Evolutionary conservation across 805 yeast species (phyloP).

Genomic region (Hemisphaericaspora nanyangensis): DNA sequence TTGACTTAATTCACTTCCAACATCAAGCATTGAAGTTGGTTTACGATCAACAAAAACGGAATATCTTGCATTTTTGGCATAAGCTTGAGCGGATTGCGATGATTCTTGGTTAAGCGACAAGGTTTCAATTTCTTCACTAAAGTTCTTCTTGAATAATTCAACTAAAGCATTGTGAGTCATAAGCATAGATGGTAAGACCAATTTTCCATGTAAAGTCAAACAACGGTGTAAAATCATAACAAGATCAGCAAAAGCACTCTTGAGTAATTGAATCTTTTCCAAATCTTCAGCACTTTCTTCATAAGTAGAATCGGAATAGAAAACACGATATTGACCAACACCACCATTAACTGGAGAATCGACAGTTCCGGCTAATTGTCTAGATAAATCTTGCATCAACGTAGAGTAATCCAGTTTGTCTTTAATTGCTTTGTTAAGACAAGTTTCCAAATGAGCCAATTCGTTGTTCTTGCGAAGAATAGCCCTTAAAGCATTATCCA

Average conservation of each 20-base stretch:
- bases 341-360: constrained; percentile 95
- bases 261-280: constrained; percentile 32
- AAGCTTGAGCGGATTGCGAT: not conserved
- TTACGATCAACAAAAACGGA: not conserved
- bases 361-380: constrained; percentile 78
- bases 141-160: constrained; percentile 62
- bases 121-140: constrained; percentile 55
- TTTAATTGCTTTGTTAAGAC: constrained; percentile 49
- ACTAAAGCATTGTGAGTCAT: constrained; percentile 67
- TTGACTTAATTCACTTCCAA: not conserved
- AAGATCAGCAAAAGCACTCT: constrained; percentile 61
- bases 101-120: constrained; percentile 23
- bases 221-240: constrained; percentile 63
- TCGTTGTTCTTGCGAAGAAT: constrained; percentile 68
- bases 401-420: constrained; percentile 48
- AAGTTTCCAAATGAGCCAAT: constrained; percentile 61
- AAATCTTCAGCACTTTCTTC: constrained; percentile 29
- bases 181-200: constrained; percentile 53
- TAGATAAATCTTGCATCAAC: constrained; percentile 59
- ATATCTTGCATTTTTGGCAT: not conserved
- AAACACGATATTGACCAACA: constrained; percentile 74
- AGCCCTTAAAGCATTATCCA: constrained; percentile 74
- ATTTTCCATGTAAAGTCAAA: constrained; percentile 62
- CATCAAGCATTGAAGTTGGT: not conserved
- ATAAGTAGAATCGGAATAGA: constrained; percentile 45